Conservation (phyloP, 169 alveolate species). For the Plasmodium ovale region DNA sequence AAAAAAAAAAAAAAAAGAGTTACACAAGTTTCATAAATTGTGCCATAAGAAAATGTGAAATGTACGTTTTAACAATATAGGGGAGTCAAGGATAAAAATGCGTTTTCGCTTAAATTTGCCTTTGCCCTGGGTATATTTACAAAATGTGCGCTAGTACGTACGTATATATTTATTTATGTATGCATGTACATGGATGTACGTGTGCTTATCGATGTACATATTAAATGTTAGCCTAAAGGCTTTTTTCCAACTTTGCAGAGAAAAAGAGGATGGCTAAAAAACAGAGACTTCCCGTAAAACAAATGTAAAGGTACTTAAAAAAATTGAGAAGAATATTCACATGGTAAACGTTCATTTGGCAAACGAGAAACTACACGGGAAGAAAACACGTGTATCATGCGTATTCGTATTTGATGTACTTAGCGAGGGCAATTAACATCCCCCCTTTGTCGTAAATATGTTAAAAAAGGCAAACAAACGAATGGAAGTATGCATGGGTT, state of each 20-base stretch:
- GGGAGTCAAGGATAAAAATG: background rate
- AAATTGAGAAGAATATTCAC: background rate
- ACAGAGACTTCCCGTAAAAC: background rate
- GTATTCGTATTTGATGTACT: background rate
- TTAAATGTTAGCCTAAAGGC: background rate
- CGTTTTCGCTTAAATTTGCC: background rate
- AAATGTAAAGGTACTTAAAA: background rate
- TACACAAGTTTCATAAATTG: background rate
- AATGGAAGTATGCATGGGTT: background rate
- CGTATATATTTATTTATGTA: background rate
- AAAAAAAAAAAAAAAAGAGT: background rate
- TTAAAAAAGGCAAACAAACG: background rate
- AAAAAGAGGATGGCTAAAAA: background rate
- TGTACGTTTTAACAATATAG: background rate
- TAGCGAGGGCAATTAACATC: background rate
- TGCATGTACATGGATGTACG: background rate
- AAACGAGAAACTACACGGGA: no score
- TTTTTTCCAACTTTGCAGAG: background rate
- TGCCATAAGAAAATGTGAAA: background rate
- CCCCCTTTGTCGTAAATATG: background rate
- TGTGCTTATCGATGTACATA: background rate
- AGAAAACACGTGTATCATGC: no score
- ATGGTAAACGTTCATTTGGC: no score
- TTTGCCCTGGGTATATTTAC: background rate
- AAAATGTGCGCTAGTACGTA: background rate